Percentiles rank a stretch among this genome's conserved stretches.
These are phyloP conservation scores for Amniculicola lignicola DNA, from an alignment of 495 filamentous ascomycete genomes.

Conservation along the genomic window DNA sequence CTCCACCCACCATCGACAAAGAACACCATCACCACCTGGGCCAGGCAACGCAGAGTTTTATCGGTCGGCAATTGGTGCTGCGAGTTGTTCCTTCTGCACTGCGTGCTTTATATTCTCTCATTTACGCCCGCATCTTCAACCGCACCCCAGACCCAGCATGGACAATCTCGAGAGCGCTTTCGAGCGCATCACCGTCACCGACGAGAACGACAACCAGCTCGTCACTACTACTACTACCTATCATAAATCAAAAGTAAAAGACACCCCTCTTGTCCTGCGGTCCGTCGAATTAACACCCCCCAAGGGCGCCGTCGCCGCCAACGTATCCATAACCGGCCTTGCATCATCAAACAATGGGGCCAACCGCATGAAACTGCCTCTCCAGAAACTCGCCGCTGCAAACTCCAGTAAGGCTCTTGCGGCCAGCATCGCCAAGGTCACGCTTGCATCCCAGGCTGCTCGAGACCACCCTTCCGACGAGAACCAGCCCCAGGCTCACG, in stretches of 20 bases:
- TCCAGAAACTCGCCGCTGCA: constrained; percentile 42
- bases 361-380: constrained; percentile 44
- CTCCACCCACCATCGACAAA: constrained; percentile 1
- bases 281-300: constrained; percentile 17
- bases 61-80: constrained; percentile 6
- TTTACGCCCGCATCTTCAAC: constrained; percentile 22
- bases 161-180: constrained; percentile 43
- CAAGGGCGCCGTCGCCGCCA: constrained; percentile 39
- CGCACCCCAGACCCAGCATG: constrained; percentile 24
- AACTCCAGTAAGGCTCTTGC: constrained; percentile 29
- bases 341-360: constrained; percentile 31
- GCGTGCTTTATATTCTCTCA: constrained; percentile 12
- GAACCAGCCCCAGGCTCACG: neutral
- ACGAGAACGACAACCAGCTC: constrained; percentile 42
- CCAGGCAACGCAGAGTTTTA: constrained; percentile 13
- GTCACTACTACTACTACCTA: constrained; percentile 33
- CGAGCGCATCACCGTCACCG: constrained; percentile 42
- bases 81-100: constrained; percentile 17
- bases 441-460: constrained; percentile 62
- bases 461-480: constrained; percentile 47
- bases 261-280: constrained; percentile 1
- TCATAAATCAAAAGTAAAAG: constrained; percentile 42
- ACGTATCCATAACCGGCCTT: constrained; percentile 41
- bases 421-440: constrained; percentile 55
- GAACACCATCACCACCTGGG: neutral